Evolutionary conservation across 2,329 filamentous ascomycete genomes (phyloP), one percentile per base, ranked within the genome.

Genomic region (Fusarium oxysporum): DNA sequence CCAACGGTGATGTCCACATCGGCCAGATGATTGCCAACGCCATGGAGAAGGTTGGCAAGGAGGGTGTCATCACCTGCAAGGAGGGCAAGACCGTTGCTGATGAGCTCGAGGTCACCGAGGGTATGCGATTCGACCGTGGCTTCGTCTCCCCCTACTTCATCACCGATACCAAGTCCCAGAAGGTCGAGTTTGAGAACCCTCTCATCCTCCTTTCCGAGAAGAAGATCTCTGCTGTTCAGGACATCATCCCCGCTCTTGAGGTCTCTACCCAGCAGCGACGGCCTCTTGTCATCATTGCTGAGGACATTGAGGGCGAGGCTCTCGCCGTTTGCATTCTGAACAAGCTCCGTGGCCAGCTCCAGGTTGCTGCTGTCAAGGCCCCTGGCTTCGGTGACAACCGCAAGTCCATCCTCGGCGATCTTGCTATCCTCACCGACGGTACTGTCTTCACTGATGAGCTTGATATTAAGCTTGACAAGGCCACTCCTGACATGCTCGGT

Each of bases 21-120:
- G 96, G 96, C 79, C 92, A 94, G 86, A 91, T 99, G 82, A 96
- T 99, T 83, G 95, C 96, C 82, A 98, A 92, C 82, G 96, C 96
- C 78, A 99, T 99, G 96, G 96, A 99, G 90, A 97, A 97, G 90
- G 96, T 99, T 74, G 96, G 96, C 85, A 99, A 99, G 91, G 96
- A 99, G 88, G 96, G 96, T 89, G 96, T 99, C 81, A 99, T 99
- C 84, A 99, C 96, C 66, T 96, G 98, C 82, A 99, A 99, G 92
- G 96, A 99, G 90, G 96, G 96, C 83, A 99, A 98, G 93, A 98
- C 96, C 69, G 92, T 97, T 82, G 91, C 93, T 80, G 96, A 99
- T 79, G 96, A 99, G 91, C 92, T 99, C 63, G 96, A 99, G 87
- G 92, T 99, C 71, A 99, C 96, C 68, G 96, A 99, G 92, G 96